Percentiles rank a stretch among this genome's conserved stretches.
phyloP scores from a whole-genome alignment of 1,284 basidiomycete species.

The Leccinum solheimii region DNA sequence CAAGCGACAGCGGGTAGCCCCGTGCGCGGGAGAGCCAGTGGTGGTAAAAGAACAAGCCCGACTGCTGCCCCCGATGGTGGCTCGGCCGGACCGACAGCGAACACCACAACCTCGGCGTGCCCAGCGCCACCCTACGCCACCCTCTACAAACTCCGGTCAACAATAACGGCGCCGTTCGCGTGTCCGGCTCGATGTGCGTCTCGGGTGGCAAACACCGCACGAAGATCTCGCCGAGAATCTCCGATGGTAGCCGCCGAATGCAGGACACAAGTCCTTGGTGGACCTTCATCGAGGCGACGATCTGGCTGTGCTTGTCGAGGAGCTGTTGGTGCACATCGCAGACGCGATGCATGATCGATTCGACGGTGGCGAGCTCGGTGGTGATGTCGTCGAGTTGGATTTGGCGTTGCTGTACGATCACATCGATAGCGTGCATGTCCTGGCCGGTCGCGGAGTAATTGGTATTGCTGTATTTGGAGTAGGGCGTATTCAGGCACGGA shows the following conservation, averaged over 20 bases:
- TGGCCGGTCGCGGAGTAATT: constrained; percentile 20
- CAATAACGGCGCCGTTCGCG: constrained; percentile 23
- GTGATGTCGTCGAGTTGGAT: constrained; percentile 23
- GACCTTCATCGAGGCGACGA: constrained; percentile 17
- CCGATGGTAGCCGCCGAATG: constrained; percentile 35
- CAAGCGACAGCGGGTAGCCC: too few relatives aligned
- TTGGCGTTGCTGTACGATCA: constrained; percentile 21
- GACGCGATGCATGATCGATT: constrained; percentile 18
- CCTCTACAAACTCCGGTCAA: constrained; percentile 20
- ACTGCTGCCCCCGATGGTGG: constrained; percentile 5
- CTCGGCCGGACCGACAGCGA: constrained; percentile 21
- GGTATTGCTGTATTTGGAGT: constrained; percentile 23
- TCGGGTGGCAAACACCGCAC: constrained; percentile 32
- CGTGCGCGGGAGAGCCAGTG: too few relatives aligned
- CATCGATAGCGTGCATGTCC: constrained; percentile 16
- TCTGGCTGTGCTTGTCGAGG: constrained; percentile 18
- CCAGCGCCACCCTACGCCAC: constrained; percentile 27
- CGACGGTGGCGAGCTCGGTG: constrained; percentile 15
- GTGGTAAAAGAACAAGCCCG: too few relatives aligned
- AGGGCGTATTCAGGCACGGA: constrained; percentile 17
- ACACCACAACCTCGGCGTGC: constrained; percentile 26
- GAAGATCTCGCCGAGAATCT: constrained; percentile 41
- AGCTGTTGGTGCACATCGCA: constrained; percentile 15
- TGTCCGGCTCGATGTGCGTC: constrained; percentile 24
- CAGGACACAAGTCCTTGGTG: constrained; percentile 32